Base-by-base conservation (phyloP, 495 filamentous ascomycete species). In the Xylaria intraflava region DNA sequence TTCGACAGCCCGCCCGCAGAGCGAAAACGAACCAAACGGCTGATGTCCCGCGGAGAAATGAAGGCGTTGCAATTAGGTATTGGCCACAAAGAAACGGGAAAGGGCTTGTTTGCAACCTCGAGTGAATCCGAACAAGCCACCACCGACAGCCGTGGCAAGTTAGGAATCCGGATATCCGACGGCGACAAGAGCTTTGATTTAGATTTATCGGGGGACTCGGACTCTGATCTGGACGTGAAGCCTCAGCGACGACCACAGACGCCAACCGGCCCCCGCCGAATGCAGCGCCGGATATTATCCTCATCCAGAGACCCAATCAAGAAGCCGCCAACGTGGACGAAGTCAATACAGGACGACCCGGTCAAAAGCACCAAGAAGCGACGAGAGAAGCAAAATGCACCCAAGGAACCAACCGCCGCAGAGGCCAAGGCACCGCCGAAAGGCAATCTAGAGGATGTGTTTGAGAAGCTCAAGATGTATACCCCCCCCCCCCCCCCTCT, bases 391-490 rank as follows among this genome's bases (percentile, higher is more conserved):
- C 52, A 53, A 52, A 44, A 17, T 3, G 10, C 7, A n/a, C 35
- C n/a, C 12, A 53, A 29, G 12, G 35, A 19, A 27, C 24, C 35
- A 17, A 22, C 30, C 8, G 42, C 50, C 8, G 43, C 47, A 9
- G 39, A 55, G 8, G 40, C 43, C 14, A 61, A 57, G 16, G 29
- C 51, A 19, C 51, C 56, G 20, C 54, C 52, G 10, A 39, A 56
- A 29, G 52, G 22, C 27, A 54, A 55, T 16, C 36, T 67, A 8
- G 62, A 67, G 45, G 62, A 67, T 39, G 43, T 44, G 38, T 67
- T 67, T 42, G 45, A 62, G 12, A 62, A 65, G 46, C 60, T 67
- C 51, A 58, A 59, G 40, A 62, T 67, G 64, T 67, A 56, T 11
- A 51, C 46, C 9, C 24, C 35, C 35, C 10, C 26, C 19, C 14